These are phyloP conservation scores for Mycocalia duriaeana DNA, from an alignment of 1,284 basidiomycete species.

Conservation along the genomic window DNA sequence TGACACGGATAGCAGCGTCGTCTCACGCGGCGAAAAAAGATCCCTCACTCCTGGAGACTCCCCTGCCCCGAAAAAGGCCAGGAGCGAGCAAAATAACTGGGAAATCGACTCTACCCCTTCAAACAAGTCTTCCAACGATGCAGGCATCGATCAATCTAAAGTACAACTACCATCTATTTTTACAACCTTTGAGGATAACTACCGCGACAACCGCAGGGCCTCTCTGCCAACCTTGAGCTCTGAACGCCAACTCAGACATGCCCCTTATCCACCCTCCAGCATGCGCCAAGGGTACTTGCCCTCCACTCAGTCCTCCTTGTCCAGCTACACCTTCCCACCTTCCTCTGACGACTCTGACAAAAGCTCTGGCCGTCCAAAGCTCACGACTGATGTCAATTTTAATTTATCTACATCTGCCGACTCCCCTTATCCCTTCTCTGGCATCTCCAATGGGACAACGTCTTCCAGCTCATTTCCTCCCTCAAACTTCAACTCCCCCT, in stretches of 20 bases:
- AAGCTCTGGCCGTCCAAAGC: constrained; percentile 38
- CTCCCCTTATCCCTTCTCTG: constrained; percentile 40
- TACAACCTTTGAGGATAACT: constrained; percentile 59
- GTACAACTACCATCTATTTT: constrained; percentile 73
- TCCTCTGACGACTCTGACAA: constrained; percentile 27
- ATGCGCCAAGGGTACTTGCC: constrained; percentile 41
- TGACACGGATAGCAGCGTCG: constrained; percentile 58
- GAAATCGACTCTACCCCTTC: constrained; percentile 21
- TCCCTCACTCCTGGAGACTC: constrained; percentile 46
- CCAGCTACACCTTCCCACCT: constrained; percentile 60
- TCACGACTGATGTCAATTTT: constrained; percentile 48
- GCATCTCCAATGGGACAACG: constrained; percentile 40
- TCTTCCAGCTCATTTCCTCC: constrained; percentile 43
- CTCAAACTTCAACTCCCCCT: constrained; percentile 39
- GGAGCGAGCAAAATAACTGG: constrained; percentile 34
- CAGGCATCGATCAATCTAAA: constrained; percentile 40
- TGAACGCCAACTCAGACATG: constrained; percentile 42
- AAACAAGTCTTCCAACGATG: constrained; percentile 23
- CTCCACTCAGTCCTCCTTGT: constrained; percentile 39
- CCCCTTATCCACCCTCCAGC: constrained; percentile 44
- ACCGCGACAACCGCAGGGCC: constrained; percentile 54
- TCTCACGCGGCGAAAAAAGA: constrained; percentile 56
- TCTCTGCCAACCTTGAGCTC: constrained; percentile 59
- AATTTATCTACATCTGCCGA: constrained; percentile 35
- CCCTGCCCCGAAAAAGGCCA: constrained; percentile 45